These are phyloP conservation scores for Hyphodiscus hymeniophilus DNA, from an alignment of 495 filamentous ascomycete genomes.

Conservation along the genomic window DNA sequence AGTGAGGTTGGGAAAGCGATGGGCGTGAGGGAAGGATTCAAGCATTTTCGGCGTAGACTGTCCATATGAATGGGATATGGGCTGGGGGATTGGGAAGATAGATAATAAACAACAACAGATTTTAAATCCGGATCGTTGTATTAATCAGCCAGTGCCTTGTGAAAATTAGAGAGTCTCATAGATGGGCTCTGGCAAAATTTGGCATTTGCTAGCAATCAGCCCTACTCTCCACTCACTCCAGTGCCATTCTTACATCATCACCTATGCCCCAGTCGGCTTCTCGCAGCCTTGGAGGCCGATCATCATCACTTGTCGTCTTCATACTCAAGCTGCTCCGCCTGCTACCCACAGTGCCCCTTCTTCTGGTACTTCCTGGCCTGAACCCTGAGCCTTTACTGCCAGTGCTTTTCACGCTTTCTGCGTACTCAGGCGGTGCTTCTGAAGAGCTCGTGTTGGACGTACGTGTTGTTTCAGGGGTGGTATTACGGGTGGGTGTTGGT, in stretches of 20 bases:
- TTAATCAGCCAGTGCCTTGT: too few species aligned
- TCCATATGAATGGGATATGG: too few species aligned
- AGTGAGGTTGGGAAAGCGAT: not conserved
- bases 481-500: slow-evolving; percentile 24
- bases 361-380: slow-evolving; percentile 17
- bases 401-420: slow-evolving; percentile 10
- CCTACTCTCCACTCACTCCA: slow-evolving; percentile 26
- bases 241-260: slow-evolving; percentile 45
- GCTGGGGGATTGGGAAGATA: not conserved
- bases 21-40: too few species aligned
- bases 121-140: too few species aligned
- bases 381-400: slow-evolving; percentile 6
- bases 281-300: slow-evolving; percentile 29
- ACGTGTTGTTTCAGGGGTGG: slow-evolving; percentile 5
- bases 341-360: slow-evolving; percentile 16
- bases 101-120: too few species aligned
- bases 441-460: slow-evolving; percentile 3
- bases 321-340: slow-evolving; percentile 28
- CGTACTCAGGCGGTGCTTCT: slow-evolving; percentile 18
- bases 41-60: too few species aligned
- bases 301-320: slow-evolving; percentile 26
- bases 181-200: too few species aligned
- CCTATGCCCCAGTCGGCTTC: slow-evolving; percentile 50
- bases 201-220: not conserved
- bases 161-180: too few species aligned